These are phyloP conservation scores for Parascedosporium putredinis DNA, from an alignment of 2,329 filamentous ascomycete species.

Conservation along the genomic window DNA sequence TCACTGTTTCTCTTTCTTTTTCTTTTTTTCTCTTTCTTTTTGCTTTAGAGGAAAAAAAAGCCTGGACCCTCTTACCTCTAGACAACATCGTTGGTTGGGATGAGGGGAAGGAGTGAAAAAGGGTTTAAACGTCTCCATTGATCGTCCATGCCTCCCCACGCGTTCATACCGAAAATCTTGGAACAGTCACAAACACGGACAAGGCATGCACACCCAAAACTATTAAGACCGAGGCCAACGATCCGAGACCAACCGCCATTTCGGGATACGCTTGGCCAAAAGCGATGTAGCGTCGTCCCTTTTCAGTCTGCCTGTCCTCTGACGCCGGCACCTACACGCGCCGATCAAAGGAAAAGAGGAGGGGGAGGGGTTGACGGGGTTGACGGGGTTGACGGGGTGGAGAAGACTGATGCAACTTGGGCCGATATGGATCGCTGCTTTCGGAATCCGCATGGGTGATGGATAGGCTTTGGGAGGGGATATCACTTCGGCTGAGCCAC, in stretches of 20 bases:
- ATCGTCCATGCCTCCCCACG: not conserved
- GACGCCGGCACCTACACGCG: conserved; percentile 26
- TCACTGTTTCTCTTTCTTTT: not conserved
- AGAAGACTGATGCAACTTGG: too few species aligned
- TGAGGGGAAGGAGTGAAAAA: too few species aligned
- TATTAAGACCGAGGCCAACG: not conserved
- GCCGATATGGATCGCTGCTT: too few species aligned
- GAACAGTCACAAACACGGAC: not conserved
- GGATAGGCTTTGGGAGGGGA: too few species aligned
- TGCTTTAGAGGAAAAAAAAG: too few species aligned
- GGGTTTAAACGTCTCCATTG: too few species aligned
- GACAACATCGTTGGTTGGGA: not conserved
- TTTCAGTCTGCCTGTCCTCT: conserved; percentile 19
- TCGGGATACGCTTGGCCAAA: conserved; percentile 16
- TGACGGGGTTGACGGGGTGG: too few species aligned
- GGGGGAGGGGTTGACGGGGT: too few species aligned
- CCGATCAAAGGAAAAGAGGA: conserved; percentile 24
- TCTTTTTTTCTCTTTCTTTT: not conserved
- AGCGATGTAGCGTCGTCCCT: conserved; percentile 21
- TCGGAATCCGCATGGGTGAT: too few species aligned
- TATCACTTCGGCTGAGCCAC: too few species aligned
- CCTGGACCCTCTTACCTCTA: not conserved
- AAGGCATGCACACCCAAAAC: too few species aligned
- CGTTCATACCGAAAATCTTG: not conserved
- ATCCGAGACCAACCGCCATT: not conserved